A percentile compares a stretch with the other conserved stretches of the same genome.
phyloP scores from a whole-genome alignment of 2,329 filamentous ascomycete species.

The Massarina eburnea region DNA sequence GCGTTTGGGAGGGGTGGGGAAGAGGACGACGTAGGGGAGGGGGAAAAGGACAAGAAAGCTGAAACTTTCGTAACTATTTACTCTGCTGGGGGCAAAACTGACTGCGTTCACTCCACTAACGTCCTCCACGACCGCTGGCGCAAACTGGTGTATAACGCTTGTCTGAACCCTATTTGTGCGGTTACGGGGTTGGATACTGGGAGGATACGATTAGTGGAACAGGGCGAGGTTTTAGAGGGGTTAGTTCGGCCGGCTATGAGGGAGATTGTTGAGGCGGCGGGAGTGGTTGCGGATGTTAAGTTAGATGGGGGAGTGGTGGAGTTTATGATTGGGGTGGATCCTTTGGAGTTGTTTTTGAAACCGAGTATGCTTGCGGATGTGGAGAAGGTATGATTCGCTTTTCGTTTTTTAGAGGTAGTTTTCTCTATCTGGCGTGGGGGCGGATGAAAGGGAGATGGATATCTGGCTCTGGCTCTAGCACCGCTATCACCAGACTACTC shows the following conservation, averaged over 20 bases:
- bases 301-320: constrained; percentile 50
- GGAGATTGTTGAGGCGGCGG: constrained; percentile 52
- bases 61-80: constrained; percentile 53
- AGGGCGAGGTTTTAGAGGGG: constrained; percentile 48
- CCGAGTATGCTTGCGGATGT: constrained; percentile 60
- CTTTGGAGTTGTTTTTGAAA: constrained; percentile 51
- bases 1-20: constrained; percentile 49
- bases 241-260: constrained; percentile 57
- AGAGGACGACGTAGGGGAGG: constrained; percentile 30
- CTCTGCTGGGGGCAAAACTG: constrained; percentile 48
- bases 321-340: constrained; percentile 52
- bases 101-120: constrained; percentile 46
- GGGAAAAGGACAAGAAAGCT: constrained; percentile 34
- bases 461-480: too few species aligned
- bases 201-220: constrained; percentile 51
- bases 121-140: constrained; percentile 52
- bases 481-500: constrained; percentile 8
- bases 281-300: constrained; percentile 46
- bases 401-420: not conserved
- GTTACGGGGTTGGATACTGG: constrained; percentile 56
- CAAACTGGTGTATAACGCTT: constrained; percentile 56
- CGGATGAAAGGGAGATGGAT: not conserved
- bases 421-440: constrained; percentile 1
- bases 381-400: constrained; percentile 43
- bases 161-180: constrained; percentile 56